A percentile compares a stretch with the other conserved stretches of the same genome.
These are phyloP conservation scores for Elsinoe batatas DNA, from an alignment of 2,329 filamentous ascomycete species.

Conservation along the genomic window DNA sequence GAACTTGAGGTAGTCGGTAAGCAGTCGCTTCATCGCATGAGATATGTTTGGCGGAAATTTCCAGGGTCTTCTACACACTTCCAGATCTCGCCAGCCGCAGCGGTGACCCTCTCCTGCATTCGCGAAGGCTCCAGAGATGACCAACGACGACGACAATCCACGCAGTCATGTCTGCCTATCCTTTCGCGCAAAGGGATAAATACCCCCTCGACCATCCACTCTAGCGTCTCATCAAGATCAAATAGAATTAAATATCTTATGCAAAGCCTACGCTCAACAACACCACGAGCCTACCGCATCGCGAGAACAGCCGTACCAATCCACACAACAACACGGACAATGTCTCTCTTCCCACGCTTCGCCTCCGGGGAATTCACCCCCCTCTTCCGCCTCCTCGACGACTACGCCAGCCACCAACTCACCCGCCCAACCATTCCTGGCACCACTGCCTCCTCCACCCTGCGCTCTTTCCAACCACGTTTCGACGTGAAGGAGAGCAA, in stretches of 20 bases:
- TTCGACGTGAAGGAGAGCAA: constrained; percentile 68
- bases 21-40: background rate
- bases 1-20: background rate
- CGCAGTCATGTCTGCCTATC: background rate
- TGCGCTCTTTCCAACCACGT: constrained; percentile 59
- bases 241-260: background rate
- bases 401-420: constrained; percentile 31
- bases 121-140: background rate
- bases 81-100: constrained; percentile 1
- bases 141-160: background rate
- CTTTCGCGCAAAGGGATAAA: background rate
- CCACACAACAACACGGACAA: constrained; percentile 24
- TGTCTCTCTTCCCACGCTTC: constrained; percentile 28
- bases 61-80: constrained; percentile 2
- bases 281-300: constrained; percentile 23
- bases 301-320: constrained; percentile 19
- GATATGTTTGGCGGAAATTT: constrained; percentile 1
- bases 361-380: constrained; percentile 28
- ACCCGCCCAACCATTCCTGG: constrained; percentile 18
- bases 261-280: constrained; percentile 8
- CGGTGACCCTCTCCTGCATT: background rate
- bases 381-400: constrained; percentile 40
- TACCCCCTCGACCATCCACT: background rate
- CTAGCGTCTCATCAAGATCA: background rate
- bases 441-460: constrained; percentile 13